Percentiles rank a stretch among this genome's conserved stretches.
phyloP scores from a whole-genome alignment of 2,329 filamentous ascomycete species.

The Raffaelea ambrosiae region DNA sequence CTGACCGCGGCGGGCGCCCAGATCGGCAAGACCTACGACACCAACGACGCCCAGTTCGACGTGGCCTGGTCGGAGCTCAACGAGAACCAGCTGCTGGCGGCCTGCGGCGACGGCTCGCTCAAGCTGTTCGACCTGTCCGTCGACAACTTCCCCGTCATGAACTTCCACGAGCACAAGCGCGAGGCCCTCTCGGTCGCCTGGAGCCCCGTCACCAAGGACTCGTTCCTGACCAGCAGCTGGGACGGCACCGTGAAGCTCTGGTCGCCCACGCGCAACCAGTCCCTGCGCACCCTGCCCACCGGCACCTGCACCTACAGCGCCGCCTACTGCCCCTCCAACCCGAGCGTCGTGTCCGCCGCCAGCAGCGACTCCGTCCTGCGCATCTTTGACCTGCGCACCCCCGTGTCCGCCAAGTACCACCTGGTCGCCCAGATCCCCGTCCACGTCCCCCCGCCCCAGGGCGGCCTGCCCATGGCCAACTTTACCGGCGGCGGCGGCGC shows the following conservation, averaged over 20 bases:
- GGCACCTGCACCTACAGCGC: slow-evolving; percentile 92
- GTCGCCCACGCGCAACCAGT: slow-evolving; percentile 69
- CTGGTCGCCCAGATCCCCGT: slow-evolving; percentile 76
- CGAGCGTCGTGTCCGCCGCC: slow-evolving; percentile 77
- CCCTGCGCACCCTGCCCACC: slow-evolving; percentile 77
- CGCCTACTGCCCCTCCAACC: slow-evolving; percentile 82
- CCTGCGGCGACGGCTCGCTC: slow-evolving; percentile 86
- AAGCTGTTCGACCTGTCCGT: slow-evolving; percentile 87
- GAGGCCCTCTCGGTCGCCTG: slow-evolving; percentile 90
- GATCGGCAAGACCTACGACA: slow-evolving; percentile 88
- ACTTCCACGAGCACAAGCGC: slow-evolving; percentile 86
- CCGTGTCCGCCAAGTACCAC: slow-evolving; percentile 79
- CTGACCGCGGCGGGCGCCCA: slow-evolving; percentile 77
- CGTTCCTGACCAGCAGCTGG: slow-evolving; percentile 88
- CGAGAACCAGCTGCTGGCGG: slow-evolving; percentile 85
- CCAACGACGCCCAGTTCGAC: slow-evolving; percentile 94
- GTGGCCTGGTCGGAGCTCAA: slow-evolving; percentile 92
- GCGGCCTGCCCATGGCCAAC: slow-evolving; percentile 6
- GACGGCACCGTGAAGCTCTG: slow-evolving; percentile 95
- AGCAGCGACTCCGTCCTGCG: slow-evolving; percentile 83
- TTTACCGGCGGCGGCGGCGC: slow-evolving; percentile 21
- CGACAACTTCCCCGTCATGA: slow-evolving; percentile 77
- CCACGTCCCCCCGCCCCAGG: slow-evolving; percentile 49
- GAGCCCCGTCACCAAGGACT: slow-evolving; percentile 86
- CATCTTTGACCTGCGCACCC: slow-evolving; percentile 85